Evolutionary conservation across 192 early-diverging fungal genomes (phyloP).

Genomic region (Coemansia sp.): DNA sequence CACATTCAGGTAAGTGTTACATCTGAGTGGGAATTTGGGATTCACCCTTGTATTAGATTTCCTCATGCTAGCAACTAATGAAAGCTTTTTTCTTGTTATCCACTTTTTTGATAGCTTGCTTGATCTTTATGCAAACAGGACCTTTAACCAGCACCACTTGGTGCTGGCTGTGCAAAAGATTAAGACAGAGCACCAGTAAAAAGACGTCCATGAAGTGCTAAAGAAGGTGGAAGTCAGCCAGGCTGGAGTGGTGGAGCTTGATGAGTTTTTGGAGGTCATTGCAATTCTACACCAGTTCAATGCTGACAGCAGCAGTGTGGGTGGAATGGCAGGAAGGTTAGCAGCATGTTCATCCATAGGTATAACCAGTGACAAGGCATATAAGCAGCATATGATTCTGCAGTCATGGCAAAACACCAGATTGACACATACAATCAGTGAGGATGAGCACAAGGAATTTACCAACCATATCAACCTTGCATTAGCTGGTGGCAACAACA

Average conservation of each 20-base stretch:
- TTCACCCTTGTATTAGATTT: too few species aligned
- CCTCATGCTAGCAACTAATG: not conserved
- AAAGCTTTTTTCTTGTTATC: not conserved
- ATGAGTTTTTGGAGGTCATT: slow-evolving; percentile 76
- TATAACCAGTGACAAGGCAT: too few species aligned
- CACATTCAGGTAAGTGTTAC: too few species aligned
- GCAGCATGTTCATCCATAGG: slow-evolving; percentile 43
- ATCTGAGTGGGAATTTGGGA: too few species aligned
- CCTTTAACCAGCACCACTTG: slow-evolving; percentile 69
- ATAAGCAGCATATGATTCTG: too few species aligned
- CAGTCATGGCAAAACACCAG: too few species aligned
- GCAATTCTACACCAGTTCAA: slow-evolving; percentile 41
- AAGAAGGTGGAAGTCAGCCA: too few species aligned
- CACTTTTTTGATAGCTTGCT: slow-evolving; percentile 52
- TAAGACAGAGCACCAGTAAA: slow-evolving; percentile 69
- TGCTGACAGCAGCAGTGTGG: slow-evolving; percentile 19
- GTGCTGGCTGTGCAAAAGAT: slow-evolving; percentile 62
- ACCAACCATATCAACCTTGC: too few species aligned
- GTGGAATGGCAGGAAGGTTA: slow-evolving; percentile 8
- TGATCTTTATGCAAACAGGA: slow-evolving; percentile 69
- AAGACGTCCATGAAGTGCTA: slow-evolving; percentile 70
- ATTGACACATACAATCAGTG: too few species aligned
- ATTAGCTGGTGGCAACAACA: too few species aligned
- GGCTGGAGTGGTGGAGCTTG: too few species aligned
- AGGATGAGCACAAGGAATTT: too few species aligned